These are phyloP conservation scores for Podospora conica DNA, from an alignment of 495 filamentous ascomycete species.

Conservation along the genomic window DNA sequence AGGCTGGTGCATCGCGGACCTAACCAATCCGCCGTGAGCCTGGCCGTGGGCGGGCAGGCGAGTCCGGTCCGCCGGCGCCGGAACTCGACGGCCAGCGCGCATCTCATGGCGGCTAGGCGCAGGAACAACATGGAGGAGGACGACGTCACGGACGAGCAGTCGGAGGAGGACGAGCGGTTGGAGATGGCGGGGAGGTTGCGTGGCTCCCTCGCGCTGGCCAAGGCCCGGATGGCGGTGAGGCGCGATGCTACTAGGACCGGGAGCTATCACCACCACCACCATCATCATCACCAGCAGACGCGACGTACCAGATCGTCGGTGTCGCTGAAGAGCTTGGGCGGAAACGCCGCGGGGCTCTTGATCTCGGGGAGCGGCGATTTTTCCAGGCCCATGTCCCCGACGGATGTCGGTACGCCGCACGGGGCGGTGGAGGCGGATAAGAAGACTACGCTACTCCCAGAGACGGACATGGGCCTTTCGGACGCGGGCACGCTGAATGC, in stretches of 20 bases:
- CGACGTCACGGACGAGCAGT: constrained; percentile 29
- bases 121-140: constrained; percentile 16
- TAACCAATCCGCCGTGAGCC: background rate
- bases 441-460: background rate
- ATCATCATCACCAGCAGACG: constrained; percentile 12
- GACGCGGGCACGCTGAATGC: background rate
- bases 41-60: background rate
- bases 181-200: constrained; percentile 25
- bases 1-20: background rate
- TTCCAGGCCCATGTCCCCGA: background rate
- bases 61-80: constrained; percentile 10
- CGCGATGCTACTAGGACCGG: too few species aligned
- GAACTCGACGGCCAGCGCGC: constrained; percentile 25
- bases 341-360: constrained; percentile 12
- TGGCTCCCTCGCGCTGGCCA: background rate
- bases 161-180: constrained; percentile 39
- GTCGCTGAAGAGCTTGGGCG: background rate
- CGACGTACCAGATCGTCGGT: constrained; percentile 16
- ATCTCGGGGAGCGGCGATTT: constrained; percentile 28
- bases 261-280: too few species aligned
- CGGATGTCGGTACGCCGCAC: background rate
- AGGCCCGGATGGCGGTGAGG: constrained; percentile 18
- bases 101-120: constrained; percentile 23
- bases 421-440: background rate
- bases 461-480: background rate